A percentile compares a stretch with the other conserved stretches of the same genome.
phyloP scores from a whole-genome alignment of 2,329 filamentous ascomycete species.

The Basipetospora sp. region DNA sequence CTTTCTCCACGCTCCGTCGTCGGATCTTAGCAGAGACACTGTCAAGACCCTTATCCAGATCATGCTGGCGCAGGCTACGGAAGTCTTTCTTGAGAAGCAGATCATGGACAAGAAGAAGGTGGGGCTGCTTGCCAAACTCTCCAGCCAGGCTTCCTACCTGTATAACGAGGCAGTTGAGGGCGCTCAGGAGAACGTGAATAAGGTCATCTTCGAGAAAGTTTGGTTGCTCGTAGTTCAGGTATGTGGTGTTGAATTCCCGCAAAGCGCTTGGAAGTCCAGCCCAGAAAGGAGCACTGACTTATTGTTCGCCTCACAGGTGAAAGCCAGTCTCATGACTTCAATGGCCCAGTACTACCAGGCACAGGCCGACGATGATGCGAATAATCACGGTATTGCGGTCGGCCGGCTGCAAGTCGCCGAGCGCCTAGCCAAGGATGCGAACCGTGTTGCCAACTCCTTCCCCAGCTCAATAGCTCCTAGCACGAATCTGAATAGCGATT shows the following conservation, averaged over 20 bases:
- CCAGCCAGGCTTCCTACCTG: slow-evolving; percentile 76
- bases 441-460: slow-evolving; percentile 61
- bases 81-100: slow-evolving; percentile 95
- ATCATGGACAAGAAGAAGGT: slow-evolving; percentile 84
- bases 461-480: slow-evolving; percentile 64
- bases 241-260: slow-evolving; percentile 16
- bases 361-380: slow-evolving; percentile 75
- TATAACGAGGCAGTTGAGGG: slow-evolving; percentile 82
- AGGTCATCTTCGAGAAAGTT: slow-evolving; percentile 82
- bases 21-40: slow-evolving; percentile 88
- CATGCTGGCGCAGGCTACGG: slow-evolving; percentile 89
- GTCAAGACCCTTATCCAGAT: slow-evolving; percentile 87
- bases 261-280: too few species aligned
- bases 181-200: slow-evolving; percentile 80
- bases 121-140: slow-evolving; percentile 78
- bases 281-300: too few species aligned
- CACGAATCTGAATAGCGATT: slow-evolving; percentile 72
- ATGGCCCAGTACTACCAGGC: slow-evolving; percentile 90
- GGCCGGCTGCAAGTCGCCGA: slow-evolving; percentile 72
- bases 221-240: slow-evolving; percentile 77
- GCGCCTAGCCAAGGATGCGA: slow-evolving; percentile 61
- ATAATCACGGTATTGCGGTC: slow-evolving; percentile 73
- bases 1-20: slow-evolving; percentile 90
- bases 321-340: slow-evolving; percentile 69
- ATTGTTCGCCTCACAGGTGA: slow-evolving; percentile 34